Percentiles rank a stretch among this genome's conserved stretches.
Evolutionary conservation across 805 yeast species (phyloP).

Genomic region (Saccharomycopsis synnaedendra): DNA sequence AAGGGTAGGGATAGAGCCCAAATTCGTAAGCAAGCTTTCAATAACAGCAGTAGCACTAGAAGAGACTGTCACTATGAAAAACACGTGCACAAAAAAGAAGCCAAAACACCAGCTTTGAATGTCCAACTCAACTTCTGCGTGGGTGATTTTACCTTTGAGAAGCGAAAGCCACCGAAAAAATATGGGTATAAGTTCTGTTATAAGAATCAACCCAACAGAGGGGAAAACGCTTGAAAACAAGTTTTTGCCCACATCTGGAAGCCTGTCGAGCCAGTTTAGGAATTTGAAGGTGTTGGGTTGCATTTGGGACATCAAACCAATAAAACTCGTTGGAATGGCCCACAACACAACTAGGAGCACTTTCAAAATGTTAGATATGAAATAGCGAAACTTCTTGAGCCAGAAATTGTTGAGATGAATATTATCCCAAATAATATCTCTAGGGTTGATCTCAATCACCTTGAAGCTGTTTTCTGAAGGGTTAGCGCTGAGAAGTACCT

Average conservation of each 20-base stretch:
- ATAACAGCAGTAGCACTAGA: slow-evolving; percentile 61
- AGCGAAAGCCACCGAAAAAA: slow-evolving; percentile 43
- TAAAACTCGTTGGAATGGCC: slow-evolving; percentile 76
- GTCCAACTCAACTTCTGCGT: slow-evolving; percentile 53
- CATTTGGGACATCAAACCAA: slow-evolving; percentile 65
- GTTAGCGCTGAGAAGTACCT: slow-evolving; percentile 35
- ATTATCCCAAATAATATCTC: slow-evolving; percentile 66
- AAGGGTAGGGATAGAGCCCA: slow-evolving; percentile 59
- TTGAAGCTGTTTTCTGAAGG: slow-evolving; percentile 33
- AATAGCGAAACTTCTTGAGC: slow-evolving; percentile 27
- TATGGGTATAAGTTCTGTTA: slow-evolving; percentile 52
- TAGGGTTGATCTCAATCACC: slow-evolving; percentile 45
- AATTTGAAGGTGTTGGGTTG: slow-evolving; percentile 58
- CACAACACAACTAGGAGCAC: slow-evolving; percentile 44
- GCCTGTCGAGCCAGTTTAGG: slow-evolving; percentile 38
- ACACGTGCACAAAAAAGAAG: slow-evolving; percentile 72
- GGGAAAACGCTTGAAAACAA: slow-evolving; percentile 56
- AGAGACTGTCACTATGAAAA: slow-evolving; percentile 75
- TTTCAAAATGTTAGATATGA: slow-evolving; percentile 34
- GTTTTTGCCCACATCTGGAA: slow-evolving; percentile 43
- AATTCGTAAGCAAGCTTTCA: slow-evolving; percentile 52
- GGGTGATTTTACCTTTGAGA: slow-evolving; percentile 49
- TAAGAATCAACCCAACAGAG: slow-evolving; percentile 47
- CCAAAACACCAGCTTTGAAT: slow-evolving; percentile 70
- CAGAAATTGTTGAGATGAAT: slow-evolving; percentile 29